These are phyloP conservation scores for Sclerotinia sclerotiorum DNA, from an alignment of 2,329 filamentous ascomycete species.

Conservation along the genomic window DNA sequence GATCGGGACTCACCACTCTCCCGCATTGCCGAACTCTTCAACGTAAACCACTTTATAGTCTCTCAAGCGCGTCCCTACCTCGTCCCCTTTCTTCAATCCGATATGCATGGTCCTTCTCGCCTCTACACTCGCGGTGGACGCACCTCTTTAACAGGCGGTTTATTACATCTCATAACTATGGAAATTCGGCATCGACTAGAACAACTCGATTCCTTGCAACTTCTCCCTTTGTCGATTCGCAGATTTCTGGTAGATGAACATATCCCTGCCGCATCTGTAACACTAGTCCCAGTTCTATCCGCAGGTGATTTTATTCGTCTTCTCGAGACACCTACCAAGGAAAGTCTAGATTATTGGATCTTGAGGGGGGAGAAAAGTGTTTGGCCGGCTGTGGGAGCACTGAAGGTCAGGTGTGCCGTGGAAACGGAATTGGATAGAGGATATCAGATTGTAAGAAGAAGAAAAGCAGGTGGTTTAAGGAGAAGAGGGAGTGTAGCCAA, in stretches of 20 bases:
- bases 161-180: constrained; percentile 68
- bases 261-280: constrained; percentile 74
- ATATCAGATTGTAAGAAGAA: constrained; percentile 74
- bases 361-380: constrained; percentile 79
- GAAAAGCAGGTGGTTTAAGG: constrained; percentile 40
- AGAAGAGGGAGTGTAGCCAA: constrained; percentile 39
- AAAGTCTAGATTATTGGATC: constrained; percentile 82
- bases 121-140: constrained; percentile 59
- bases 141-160: constrained; percentile 56
- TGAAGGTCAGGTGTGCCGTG: constrained; percentile 79
- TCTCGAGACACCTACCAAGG: constrained; percentile 77
- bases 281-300: constrained; percentile 77
- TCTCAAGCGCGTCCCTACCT: constrained; percentile 89
- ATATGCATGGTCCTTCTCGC: constrained; percentile 72
- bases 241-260: constrained; percentile 81
- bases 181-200: constrained; percentile 79
- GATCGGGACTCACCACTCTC: constrained; percentile 59
- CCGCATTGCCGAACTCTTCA: constrained; percentile 65
- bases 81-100: constrained; percentile 78
- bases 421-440: constrained; percentile 85
- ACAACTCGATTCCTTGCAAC: constrained; percentile 74
- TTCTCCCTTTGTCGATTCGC: constrained; percentile 68
- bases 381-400: constrained; percentile 82
- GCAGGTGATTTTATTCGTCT: constrained; percentile 72
- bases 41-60: constrained; percentile 87